Evolutionary conservation across 352 stramenopile genomes (phyloP), one percentile per base, ranked within the genome.

Genomic region (Phytophthora sp.): DNA sequence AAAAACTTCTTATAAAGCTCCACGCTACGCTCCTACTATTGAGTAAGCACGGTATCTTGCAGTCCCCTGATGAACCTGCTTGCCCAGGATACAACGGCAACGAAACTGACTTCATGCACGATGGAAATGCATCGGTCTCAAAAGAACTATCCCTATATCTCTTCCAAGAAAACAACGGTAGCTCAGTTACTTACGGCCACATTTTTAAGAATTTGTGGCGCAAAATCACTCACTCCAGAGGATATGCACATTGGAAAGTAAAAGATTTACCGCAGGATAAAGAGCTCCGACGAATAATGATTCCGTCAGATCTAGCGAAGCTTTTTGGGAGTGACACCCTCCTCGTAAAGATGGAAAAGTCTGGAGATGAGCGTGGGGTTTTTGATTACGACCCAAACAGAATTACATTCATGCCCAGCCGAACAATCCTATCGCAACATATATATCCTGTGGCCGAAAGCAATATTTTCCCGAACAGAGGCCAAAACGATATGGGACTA

Each of bases 391-490:
- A 79, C 11, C 17, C 61, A 30, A 43, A 24, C 9, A 75, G 46
- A 31, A 55, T 86, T 26, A 70, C 64, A 0, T 88, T 89, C 20
- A 10, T 44, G 5, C 76, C 68, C 34, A 87, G 68, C 38, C 59
- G 77, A 34, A 87, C 65, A 24, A 62, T 88, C 56, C 50, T 89
- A 10, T 89, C 80, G 15, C 80, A 88, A 37, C 80, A 89, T 42
- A 76, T 88, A 4, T 81, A 75, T 44, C 74, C 80, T 31, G 12
- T 67, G n/a, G 62, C 28, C 23, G 34, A 67, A 10, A 17, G 12
- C 7, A 0, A 11, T n/a, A 17, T 49, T 35, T 10, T 26, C 13
- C 28, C 59, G 30, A 30, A 26, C 43, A 35, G 12, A 62, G 15
- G 17, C 11, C 41, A 64, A 5, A 38, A 35, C 27, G 23, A 13